Conservation (phyloP, 352 stramenopile species). For the Globisporangium heterothallicum region DNA sequence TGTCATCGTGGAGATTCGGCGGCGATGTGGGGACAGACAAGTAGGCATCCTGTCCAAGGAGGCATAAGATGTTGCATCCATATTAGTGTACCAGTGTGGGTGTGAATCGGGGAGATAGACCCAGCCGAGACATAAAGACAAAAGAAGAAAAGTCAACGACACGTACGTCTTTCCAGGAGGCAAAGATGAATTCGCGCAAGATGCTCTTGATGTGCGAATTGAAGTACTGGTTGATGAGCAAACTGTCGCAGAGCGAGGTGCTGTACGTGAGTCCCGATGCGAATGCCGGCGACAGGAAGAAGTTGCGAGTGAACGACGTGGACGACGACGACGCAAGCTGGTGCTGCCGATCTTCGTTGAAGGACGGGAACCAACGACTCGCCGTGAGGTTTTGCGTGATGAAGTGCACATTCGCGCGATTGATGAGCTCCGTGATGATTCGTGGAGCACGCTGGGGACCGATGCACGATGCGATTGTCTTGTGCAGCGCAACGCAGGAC, state of each 20-base stretch:
- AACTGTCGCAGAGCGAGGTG: constrained; percentile 76
- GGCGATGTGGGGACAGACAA: constrained; percentile 20
- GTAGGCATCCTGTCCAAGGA: constrained; percentile 24
- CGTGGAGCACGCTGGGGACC: constrained; percentile 48
- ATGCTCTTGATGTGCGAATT: constrained; percentile 86
- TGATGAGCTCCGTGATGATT: constrained; percentile 77
- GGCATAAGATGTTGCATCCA: background rate
- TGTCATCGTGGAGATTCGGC: constrained; percentile 1
- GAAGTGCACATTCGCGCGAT: constrained; percentile 80
- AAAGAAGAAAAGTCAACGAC: background rate
- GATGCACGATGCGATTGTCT: constrained; percentile 67
- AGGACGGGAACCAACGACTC: constrained; percentile 59
- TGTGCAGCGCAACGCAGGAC: constrained; percentile 78
- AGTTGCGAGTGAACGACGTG: constrained; percentile 63
- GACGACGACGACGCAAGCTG: constrained; percentile 43
- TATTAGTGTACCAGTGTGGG: constrained; percentile 2
- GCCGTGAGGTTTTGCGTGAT: constrained; percentile 67
- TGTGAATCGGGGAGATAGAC: too few species aligned
- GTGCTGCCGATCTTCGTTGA: constrained; percentile 17
- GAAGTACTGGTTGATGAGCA: constrained; percentile 89
- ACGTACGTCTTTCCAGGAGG: constrained; percentile 60
- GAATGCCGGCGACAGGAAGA: constrained; percentile 77
- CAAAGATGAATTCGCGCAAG: constrained; percentile 82
- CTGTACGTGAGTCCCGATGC: constrained; percentile 82
- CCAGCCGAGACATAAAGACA: too few species aligned